Base-by-base conservation (phyloP, 805 yeast genomes). In the Torulaspora franciscae region DNA sequence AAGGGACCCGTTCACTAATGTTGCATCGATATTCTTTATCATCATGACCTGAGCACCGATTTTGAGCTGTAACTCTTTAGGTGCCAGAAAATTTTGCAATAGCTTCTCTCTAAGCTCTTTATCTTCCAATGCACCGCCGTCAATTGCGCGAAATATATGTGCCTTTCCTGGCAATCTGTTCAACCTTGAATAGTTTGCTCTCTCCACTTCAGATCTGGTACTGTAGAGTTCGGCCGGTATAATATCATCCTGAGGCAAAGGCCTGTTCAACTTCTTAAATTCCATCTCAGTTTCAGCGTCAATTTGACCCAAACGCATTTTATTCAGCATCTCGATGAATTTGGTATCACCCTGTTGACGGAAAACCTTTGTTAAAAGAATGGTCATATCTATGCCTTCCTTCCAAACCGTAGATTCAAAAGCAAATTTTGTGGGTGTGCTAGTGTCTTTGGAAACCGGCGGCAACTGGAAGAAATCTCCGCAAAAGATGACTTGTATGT, bases 381-480 rank as follows among this genome's bases (percentile, higher is more conserved):
- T 74, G 0, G 86, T 80, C 27, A 70, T 65, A 27, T 74, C 65
- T 49, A 85, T 77, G 5, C 80, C 69, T 15, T 69, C 65, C 46
- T 71, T 70, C 95, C 95, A 85, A 2, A 81, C 67, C 1, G 63
- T 54, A 24, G 81, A 71, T 50, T 84, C 84, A 65, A 85, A 85
- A 6, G 90, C 82, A 66, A 81, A 85, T 40, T 56, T 53, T 2
- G 69, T 61, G 40, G 49, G 67, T 37, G 45, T 54, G 19, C 49
- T 53, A 22, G 61, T 63, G 47, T 51, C 61, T 45, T 64, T 57
- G 2, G 58, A 56, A 2, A 66, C 68, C 0, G 95, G 95, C 0
- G 95, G 95, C 35, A 85, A 64, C 58, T 85, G 95, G 60, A 77
- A 85, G 59, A 85, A 85, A 61, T 85, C 95, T 6, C 95, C 95